Conservation (phyloP, 768 basidiomycete species). For the Gymnopilus junonius region DNA sequence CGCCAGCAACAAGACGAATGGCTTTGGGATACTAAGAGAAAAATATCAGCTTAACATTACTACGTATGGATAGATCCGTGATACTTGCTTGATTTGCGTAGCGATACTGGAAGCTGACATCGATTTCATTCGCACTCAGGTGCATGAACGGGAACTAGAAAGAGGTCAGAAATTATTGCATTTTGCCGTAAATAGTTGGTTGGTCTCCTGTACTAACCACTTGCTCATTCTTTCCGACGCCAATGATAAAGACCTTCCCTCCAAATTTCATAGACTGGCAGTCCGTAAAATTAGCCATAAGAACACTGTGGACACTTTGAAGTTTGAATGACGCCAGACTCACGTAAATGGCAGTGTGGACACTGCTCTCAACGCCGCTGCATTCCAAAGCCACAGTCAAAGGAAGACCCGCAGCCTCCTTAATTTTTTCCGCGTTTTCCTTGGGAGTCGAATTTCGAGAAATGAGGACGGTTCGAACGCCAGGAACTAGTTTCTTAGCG, state of each 20-base stretch:
- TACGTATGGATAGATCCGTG: background rate
- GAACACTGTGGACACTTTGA: background rate
- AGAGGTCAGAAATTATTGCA: background rate
- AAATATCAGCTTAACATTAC: background rate
- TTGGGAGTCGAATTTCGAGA: conserved; percentile 48
- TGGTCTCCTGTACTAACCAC: conserved; percentile 38
- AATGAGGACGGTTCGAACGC: conserved; percentile 61
- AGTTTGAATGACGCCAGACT: conserved; percentile 19
- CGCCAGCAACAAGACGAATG: conserved; percentile 77
- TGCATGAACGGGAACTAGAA: conserved; percentile 72
- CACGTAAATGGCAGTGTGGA: conserved; percentile 63
- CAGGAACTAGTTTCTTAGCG: conserved; percentile 62
- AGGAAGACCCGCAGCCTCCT: conserved; percentile 50
- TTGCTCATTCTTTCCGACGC: conserved; percentile 69
- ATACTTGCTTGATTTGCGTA: conserved; percentile 61
- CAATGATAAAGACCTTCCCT: conserved; percentile 72
- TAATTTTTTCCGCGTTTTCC: conserved; percentile 57
- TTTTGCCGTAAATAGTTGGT: background rate
- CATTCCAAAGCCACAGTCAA: conserved; percentile 64
- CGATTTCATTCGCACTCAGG: conserved; percentile 71
- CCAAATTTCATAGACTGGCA: conserved; percentile 66
- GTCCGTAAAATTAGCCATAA: background rate
- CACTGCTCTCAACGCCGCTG: conserved; percentile 65
- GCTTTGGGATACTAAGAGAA: conserved; percentile 78
- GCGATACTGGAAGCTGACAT: conserved; percentile 70